Evolutionary conservation across 306 rosid genomes (phyloP), one percentile per base, ranked within the genome.

Genomic region (Herpetospermum pedunculosum): DNA sequence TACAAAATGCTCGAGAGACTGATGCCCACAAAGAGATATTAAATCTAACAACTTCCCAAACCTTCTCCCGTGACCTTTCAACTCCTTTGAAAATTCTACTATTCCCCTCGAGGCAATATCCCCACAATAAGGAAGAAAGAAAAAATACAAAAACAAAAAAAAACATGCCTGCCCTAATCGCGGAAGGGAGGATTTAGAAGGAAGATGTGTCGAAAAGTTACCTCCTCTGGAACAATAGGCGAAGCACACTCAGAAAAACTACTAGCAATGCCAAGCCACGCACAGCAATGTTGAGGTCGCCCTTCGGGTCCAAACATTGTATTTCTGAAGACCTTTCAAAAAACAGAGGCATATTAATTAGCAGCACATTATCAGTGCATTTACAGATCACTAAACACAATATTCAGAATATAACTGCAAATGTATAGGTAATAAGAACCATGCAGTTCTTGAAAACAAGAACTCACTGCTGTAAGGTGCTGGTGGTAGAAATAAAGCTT

Each of bases 241-340:
- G 97, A 94, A 44, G 96, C 90, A 82, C 97, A 94, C 80, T 94
- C 99, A 19, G 97, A 97, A 81, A 94, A 91, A 87, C 99, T 94
- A 83, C 99, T 94, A 57, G 99, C 99, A 68, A 94, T 82, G 64
- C 99, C 96, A 80, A 91, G 97, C 99, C 99, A 94, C 53, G 99
- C 96, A 85, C 99, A 94, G 67, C 99, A 94, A 85, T 94, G 99
- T 50, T 94, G 97, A 71, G 99, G 99, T 77, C 97, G 96, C 43
- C 99, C 99, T 87, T 94, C 99, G 26, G 99, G 97, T 73, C 99
- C 99, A 85, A 94, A 94, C 97, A 94, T 94, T 40, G 99, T 94
- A 85, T 94, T 94, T 79, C 99, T 92, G 77, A 94, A 94, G 60
- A 94, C 97, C 99, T 94, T 40, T 72, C 23, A 71, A 80, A 52